These are phyloP conservation scores for Triangularia verruculosa DNA, from an alignment of 2,329 filamentous ascomycete species.

Conservation along the genomic window DNA sequence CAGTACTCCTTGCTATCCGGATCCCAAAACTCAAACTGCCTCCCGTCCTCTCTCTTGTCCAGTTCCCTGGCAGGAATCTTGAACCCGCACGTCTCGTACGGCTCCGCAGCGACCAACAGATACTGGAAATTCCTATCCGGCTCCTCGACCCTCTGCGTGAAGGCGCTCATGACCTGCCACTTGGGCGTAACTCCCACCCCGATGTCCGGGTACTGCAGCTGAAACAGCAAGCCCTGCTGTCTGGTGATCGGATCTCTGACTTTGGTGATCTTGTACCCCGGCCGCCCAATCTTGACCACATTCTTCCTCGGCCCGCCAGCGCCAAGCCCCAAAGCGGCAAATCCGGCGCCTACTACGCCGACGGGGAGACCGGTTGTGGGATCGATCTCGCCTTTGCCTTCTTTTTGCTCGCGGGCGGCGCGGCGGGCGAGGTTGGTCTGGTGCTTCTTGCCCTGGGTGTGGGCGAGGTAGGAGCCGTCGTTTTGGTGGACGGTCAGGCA, in stretches of 20 bases:
- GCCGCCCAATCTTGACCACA: conserved; percentile 89
- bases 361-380: conserved; percentile 67
- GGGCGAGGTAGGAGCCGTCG: conserved; percentile 96
- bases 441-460: conserved; percentile 98
- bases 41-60: conserved; percentile 74
- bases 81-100: conserved; percentile 96
- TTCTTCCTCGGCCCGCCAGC: conserved; percentile 66
- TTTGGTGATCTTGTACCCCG: conserved; percentile 98
- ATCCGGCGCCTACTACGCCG: conserved; percentile 72
- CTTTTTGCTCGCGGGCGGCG: conserved; percentile 91
- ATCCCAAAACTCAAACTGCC: conserved; percentile 94
- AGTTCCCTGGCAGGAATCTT: conserved; percentile 94
- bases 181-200: conserved; percentile 70
- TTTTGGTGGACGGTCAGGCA: conserved; percentile 98
- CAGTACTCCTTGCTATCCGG: conserved; percentile 95
- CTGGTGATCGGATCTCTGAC: conserved; percentile 82
- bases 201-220: conserved; percentile 93
- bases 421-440: conserved; percentile 96
- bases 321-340: conserved; percentile 53
- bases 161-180: conserved; percentile 96
- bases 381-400: conserved; percentile 71
- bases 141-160: conserved; percentile 92
- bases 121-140: conserved; percentile 95
- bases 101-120: conserved; percentile 89
- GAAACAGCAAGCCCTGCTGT: conserved; percentile 90